Evolutionary conservation across 2,329 filamentous ascomycete genomes (phyloP).

Genomic region (Xylaria multiplex): DNA sequence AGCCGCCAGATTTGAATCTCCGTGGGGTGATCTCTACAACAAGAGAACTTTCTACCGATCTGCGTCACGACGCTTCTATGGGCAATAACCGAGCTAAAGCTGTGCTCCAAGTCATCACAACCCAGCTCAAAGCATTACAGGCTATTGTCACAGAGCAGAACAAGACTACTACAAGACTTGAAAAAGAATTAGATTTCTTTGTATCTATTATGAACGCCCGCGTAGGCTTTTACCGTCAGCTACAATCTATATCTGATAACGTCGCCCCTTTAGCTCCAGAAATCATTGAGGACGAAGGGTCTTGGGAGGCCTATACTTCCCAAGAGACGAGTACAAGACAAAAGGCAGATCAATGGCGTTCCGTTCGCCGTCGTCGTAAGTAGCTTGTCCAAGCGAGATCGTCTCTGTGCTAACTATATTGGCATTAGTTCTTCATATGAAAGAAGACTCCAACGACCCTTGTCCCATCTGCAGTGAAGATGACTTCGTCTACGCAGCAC

Average conservation of each 20-base stretch:
- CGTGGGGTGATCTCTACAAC: slow-evolving; percentile 76
- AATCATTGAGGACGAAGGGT: slow-evolving; percentile 62
- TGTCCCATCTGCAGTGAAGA: slow-evolving; percentile 86
- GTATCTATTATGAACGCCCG: slow-evolving; percentile 83
- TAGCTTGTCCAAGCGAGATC: slow-evolving; percentile 26
- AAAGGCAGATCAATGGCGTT: slow-evolving; percentile 70
- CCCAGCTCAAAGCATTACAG: slow-evolving; percentile 70
- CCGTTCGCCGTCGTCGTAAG: slow-evolving; percentile 79
- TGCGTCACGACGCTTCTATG: slow-evolving; percentile 66
- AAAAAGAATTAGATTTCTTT: slow-evolving; percentile 80
- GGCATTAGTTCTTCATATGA: slow-evolving; percentile 61
- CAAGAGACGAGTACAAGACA: slow-evolving; percentile 63
- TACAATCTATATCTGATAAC: slow-evolving; percentile 90
- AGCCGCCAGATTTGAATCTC: slow-evolving; percentile 64
- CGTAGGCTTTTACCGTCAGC: slow-evolving; percentile 87
- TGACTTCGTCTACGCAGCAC: slow-evolving; percentile 77
- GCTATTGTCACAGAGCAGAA: slow-evolving; percentile 61
- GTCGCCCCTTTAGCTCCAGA: slow-evolving; percentile 74
- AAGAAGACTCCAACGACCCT: slow-evolving; percentile 70
- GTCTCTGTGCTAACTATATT: slow-evolving; percentile 37
- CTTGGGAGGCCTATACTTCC: slow-evolving; percentile 54
- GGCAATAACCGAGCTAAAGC: slow-evolving; percentile 65
- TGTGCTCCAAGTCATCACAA: slow-evolving; percentile 73
- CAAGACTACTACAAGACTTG: slow-evolving; percentile 60
- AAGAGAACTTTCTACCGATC: slow-evolving; percentile 67